Base-by-base conservation (phyloP, 805 yeast species). In the Metahyphopichia silvanorum region DNA sequence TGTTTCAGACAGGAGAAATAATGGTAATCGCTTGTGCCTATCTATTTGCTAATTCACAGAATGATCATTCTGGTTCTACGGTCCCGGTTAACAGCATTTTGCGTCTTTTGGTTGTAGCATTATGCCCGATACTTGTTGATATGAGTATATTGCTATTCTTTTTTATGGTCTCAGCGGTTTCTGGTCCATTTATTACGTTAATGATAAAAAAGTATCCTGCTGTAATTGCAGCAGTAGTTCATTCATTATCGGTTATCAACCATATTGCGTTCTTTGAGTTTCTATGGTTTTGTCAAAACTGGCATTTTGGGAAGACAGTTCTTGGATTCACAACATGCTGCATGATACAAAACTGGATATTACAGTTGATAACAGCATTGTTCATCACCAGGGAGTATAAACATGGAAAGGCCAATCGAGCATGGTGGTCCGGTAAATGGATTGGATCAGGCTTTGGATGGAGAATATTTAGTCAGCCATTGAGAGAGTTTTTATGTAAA, bases 401-500 rank as follows among this genome's bases (percentile, higher is more conserved):
- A 36, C 76, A 71, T 42, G 82, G 74, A 40, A 70, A 64, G 27
- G 59, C 85, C 0, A 84, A 81, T 45, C 52, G 73, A 22, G 81
- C 89, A 2, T 61, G 66, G 66, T 61, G 68, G 88, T 73, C 86
- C 8, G 88, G 89, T 0, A 75, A 69, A 35, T 83, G 91, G 91
- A 47, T 71, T 29, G 69, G 68, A 10, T 68, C 79, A 0, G 79
- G 79, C 0, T 61, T 82, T 27, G 86, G 88, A 0, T 76, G 81
- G 76, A 54, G 71, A 29, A 60, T 76, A 1, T 32, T 82, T 5
- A 60, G 79, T 2, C 88, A 81, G 40, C 88, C 88, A 1, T 38
- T 70, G 3, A 58, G 91, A 45, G 91, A 82, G 49, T 74, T 63
- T 32, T 35, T 74, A 15, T 80, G 86, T 36, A 83, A 83, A 45